Conservation (phyloP, 164 flowering plant species). For the Houttuynia cordata region DNA sequence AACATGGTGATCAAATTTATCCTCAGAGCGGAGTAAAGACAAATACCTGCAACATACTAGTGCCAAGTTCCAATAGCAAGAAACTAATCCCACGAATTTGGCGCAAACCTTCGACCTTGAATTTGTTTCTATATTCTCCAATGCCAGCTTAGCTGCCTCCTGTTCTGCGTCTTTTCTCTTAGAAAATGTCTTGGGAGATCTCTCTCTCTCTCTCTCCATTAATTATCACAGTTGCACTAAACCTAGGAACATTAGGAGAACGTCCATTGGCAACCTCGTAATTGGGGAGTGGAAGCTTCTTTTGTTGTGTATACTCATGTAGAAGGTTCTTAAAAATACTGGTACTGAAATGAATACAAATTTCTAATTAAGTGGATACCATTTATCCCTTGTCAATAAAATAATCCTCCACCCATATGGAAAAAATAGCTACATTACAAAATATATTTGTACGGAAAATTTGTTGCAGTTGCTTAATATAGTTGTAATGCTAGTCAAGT, state of each 20-base stretch:
- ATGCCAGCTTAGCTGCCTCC: slow-evolving; percentile 24
- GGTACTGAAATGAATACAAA: no score
- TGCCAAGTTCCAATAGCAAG: no score
- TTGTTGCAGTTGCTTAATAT: no score
- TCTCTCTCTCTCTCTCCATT: slow-evolving; percentile 16
- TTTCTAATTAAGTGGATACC: no score
- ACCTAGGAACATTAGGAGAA: slow-evolving; percentile 16
- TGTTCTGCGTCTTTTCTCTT: slow-evolving; percentile 28
- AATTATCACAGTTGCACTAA: slow-evolving; percentile 20
- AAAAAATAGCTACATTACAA: no score
- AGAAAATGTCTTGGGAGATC: slow-evolving; percentile 18
- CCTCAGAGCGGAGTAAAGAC: no score
- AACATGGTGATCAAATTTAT: no score
- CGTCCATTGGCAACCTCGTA: slow-evolving; percentile 24
- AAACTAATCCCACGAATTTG: slow-evolving; percentile 16
- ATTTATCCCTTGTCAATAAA: no score
- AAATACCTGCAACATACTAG: no score
- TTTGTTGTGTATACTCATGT: slow-evolving; percentile 18
- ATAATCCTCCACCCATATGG: no score
- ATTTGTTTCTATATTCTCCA: slow-evolving; percentile 8
- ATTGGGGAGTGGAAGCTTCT: slow-evolving; percentile 13
- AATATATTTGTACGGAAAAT: no score
- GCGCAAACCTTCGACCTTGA: slow-evolving; percentile 16
- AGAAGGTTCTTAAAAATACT: slow-evolving; percentile 24
- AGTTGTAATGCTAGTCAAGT: no score